phyloP scores from a whole-genome alignment of 345 rosid genomes.

The Euphorbia pulcherrima region DNA sequence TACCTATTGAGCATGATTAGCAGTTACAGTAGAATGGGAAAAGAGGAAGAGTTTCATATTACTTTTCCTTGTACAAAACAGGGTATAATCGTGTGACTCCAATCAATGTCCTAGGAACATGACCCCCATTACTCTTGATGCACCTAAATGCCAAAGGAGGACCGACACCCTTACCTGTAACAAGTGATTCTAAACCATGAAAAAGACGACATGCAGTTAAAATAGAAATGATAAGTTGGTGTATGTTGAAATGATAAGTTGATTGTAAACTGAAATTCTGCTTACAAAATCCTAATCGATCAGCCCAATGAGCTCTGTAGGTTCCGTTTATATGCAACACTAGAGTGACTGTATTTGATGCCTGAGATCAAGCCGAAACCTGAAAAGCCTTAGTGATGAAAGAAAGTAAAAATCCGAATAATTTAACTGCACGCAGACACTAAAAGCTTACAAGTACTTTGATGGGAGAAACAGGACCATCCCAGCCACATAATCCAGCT shows the following conservation, averaged over 20 bases:
- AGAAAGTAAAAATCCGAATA: constrained; percentile 19
- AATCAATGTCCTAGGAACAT: no score
- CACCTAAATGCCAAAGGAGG: constrained; percentile 82
- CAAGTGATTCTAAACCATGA: constrained; percentile 23
- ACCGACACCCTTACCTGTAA: constrained; percentile 59
- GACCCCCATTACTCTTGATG: constrained; percentile 84
- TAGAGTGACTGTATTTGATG: constrained; percentile 48
- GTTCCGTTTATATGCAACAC: constrained; percentile 83
- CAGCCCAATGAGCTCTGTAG: constrained; percentile 93
- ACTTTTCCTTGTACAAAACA: constrained; percentile 87
- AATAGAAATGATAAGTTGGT: constrained; percentile 13
- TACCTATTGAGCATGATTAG: constrained; percentile 15
- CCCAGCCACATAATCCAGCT: constrained; percentile 81
- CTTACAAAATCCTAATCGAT: constrained; percentile 84
- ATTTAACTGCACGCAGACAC: constrained; percentile 19
- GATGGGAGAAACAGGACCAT: constrained; percentile 79
- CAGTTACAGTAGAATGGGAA: constrained; percentile 12
- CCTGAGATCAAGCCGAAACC: constrained; percentile 47
- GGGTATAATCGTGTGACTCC: constrained; percentile 91
- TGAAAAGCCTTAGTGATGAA: constrained; percentile 14
- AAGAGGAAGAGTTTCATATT: constrained; percentile 18
- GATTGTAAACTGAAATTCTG: constrained; percentile 21
- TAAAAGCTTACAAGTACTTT: constrained; percentile 49
- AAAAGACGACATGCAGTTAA: constrained; percentile 18
- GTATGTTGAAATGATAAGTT: no score